These are phyloP conservation scores for Ambrosiella xylebori DNA, from an alignment of 2,329 filamentous ascomycete genomes.

Conservation along the genomic window DNA sequence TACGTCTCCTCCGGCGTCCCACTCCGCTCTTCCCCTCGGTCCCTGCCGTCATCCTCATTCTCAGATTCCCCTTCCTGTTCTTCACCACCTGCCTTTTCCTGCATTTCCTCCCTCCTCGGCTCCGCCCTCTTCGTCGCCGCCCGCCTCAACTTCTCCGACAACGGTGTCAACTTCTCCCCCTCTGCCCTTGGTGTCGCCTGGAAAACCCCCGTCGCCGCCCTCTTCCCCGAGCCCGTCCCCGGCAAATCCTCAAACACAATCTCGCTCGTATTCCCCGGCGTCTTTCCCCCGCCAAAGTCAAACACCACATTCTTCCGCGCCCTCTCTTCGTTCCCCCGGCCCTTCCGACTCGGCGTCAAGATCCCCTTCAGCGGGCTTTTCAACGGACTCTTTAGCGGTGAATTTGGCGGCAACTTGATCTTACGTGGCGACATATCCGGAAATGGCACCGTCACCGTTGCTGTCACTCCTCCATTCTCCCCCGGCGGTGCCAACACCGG, in stretches of 20 bases:
- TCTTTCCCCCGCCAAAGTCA: conserved; percentile 18
- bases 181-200: conserved; percentile 1
- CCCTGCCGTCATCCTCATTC: conserved; percentile 10
- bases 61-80: conserved; percentile 2
- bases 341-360: conserved; percentile 33
- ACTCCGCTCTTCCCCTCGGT: conserved; percentile 13
- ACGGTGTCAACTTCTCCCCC: conserved; percentile 6
- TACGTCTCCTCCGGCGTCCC: conserved; percentile 18
- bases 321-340: conserved; percentile 18
- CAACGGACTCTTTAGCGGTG: conserved; percentile 6
- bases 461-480: neutral
- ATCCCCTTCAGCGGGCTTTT: conserved; percentile 33
- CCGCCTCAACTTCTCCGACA: conserved; percentile 13
- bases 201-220: neutral
- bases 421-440: conserved; percentile 8
- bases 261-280: conserved; percentile 19
- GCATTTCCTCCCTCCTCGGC: conserved; percentile 15
- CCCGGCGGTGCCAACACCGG: neutral
- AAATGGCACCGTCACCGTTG: neutral
- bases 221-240: conserved; percentile 17
- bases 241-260: conserved; percentile 36
- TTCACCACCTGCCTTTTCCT: conserved; percentile 18
- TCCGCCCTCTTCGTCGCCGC: conserved; percentile 14
- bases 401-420: neutral
- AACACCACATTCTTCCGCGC: conserved; percentile 40